Evolutionary conservation across 768 basidiomycete genomes (phyloP), one percentile per base, ranked within the genome.

Genomic region (Pisolithus sp.): DNA sequence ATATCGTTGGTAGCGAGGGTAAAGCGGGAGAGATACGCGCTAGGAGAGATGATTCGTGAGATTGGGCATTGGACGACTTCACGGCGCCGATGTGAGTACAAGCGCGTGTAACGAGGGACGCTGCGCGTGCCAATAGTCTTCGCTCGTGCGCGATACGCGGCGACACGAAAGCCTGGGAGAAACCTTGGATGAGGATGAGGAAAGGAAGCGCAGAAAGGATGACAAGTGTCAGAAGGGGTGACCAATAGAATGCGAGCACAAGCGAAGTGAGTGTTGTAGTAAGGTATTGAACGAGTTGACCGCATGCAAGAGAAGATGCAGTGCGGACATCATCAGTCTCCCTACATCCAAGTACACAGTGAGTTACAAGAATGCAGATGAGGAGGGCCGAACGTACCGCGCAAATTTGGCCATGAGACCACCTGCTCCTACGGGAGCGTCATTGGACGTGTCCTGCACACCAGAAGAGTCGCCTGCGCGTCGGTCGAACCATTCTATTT

Each of bases 361-460:
- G 26, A 46, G 10, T 4, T 5, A 2, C 18, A 0, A 13, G 13
- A 18, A 38, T 34, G 40, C 34, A 15, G 38, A 20, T 31, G 18
- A 36, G 28, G 1, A 20, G 4, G 34, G 2, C 5, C 13, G 12
- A 3, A 43, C 66, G 40, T 51, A 90, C 92, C 83, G 82, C 31
- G 87, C 80, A 66, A 96, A 97, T 63, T 92, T 89, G 49, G 90
- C 85, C 93, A 95, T 94, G 41, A 96, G 74, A 20, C 93, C 93
- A 53, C 87, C 92, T 46, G 92, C 91, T 54, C 90, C 89, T 45
- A 85, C 71, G 37, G 80, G 76, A 23, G 78, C 77, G 39, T 76
- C 66, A 31, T 76, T 73, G 42, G 52, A 52, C 37, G 56, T 53
- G 57, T 67, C 68, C 41, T 72, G 65, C 56, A 65, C 61, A 48